Conservation (phyloP, 345 rosid species). For the Mallotus nudiflorus region DNA sequence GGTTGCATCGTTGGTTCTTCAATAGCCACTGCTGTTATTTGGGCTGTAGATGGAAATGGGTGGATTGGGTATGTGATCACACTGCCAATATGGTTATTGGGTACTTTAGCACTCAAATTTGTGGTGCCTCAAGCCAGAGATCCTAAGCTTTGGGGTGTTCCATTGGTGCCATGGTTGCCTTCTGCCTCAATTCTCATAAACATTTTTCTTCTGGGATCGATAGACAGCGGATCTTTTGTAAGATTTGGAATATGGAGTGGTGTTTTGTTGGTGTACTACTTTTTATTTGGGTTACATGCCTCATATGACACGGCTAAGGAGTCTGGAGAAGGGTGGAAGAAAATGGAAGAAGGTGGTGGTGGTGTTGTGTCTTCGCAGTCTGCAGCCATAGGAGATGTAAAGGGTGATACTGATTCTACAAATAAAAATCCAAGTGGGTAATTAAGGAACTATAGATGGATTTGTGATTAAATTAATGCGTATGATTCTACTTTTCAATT, state of each 20-base stretch:
- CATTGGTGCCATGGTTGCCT: conserved; percentile 31
- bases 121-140: conserved; percentile 19
- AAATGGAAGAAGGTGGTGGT: conserved; percentile 19
- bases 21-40: conserved; percentile 5
- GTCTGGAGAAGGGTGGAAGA: neutral
- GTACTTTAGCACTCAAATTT: conserved; percentile 5
- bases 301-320: conserved; percentile 26
- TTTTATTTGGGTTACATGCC: conserved; percentile 26
- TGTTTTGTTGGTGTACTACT: conserved; percentile 20
- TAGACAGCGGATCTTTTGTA: conserved; percentile 17
- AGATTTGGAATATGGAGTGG: conserved; percentile 27
- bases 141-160: conserved; percentile 29
- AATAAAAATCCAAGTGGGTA: neutral
- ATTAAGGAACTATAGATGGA: neutral
- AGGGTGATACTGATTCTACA: neutral
- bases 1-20: conserved; percentile 12
- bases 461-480: too few species aligned
- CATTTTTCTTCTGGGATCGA: conserved; percentile 22
- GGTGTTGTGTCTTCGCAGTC: conserved; percentile 5
- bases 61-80: conserved; percentile 26
- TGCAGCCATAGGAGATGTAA: neutral
- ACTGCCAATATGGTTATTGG: conserved; percentile 16
- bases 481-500: too few species aligned
- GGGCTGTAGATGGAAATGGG: conserved; percentile 6
- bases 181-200: conserved; percentile 22